Base-by-base conservation (phyloP, 1,284 basidiomycete genomes). In the Cryptococcus hybrid region DNA sequence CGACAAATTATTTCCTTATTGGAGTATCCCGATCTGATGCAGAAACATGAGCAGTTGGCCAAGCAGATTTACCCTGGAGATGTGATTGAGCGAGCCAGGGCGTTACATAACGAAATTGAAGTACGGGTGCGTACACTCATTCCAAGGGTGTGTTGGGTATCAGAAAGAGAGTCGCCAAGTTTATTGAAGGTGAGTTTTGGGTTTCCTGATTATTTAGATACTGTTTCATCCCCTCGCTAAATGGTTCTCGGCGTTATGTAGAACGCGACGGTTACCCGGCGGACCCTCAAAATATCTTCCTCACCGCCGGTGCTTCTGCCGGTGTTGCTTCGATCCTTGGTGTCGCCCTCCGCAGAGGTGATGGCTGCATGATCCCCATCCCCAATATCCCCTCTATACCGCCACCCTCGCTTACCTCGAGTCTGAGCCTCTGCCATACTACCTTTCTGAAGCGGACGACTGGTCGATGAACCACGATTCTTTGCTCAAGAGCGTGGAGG, bases 351-450 rank as follows among this genome's bases (percentile, higher is more conserved):
- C 59, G 65, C 42, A 40, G 63, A 35, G 74, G 73, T 35, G 77
- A 79, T 48, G 77, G 78, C 18, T 76, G 75, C 56, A 68, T 79
- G 72, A 98, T 99, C 71, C 95, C 95, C 30, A 98, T 99, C 63
- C 95, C 1, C 95, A 99, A 81, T 99, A 99, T 76, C 95, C 76
- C 95, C 84, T 99, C 13, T 97, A 98, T 80, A 96, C 93, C 47
- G 95, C 95, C 24, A 88, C 93, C 0, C 86, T 99, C 51, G 89
- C 94, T 0, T 87, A 93, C 69, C 86, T 86, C 77, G 82, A 83
- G 49, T 93, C 93, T 24, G 81, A 84, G n/a, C 81, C 91, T 0
- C 80, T 98, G 44, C 89, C 90, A 0, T 99, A 99, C 80, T 86
- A 90, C 76, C 87, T 99, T 40, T 86, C 93, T 62, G 92, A 96